A percentile compares a stretch with the other conserved stretches of the same genome.
These are phyloP conservation scores for Yamadazyma insecticola DNA, from an alignment of 805 yeast species.

Conservation along the genomic window DNA sequence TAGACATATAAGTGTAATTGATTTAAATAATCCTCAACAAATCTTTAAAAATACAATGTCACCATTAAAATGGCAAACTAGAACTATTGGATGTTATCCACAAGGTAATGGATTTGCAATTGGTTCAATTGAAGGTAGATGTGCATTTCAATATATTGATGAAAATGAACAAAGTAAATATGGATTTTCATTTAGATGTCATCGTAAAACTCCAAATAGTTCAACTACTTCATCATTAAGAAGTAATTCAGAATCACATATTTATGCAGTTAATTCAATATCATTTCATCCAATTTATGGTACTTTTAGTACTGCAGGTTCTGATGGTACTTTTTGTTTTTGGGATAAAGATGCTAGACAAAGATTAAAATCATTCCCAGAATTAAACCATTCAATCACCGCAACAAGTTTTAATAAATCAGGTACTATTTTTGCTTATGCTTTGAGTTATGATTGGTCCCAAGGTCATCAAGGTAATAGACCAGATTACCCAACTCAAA, in stretches of 20 bases:
- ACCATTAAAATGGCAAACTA: conserved; percentile 87
- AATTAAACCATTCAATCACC: conserved; percentile 62
- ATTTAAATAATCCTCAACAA: conserved; percentile 76
- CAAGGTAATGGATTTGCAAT: conserved; percentile 89
- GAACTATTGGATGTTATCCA: conserved; percentile 80
- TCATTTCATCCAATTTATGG: conserved; percentile 87
- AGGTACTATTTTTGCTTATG: conserved; percentile 86
- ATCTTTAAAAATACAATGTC: conserved; percentile 71
- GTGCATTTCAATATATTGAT: conserved; percentile 90
- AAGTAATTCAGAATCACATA: conserved; percentile 46
- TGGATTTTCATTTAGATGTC: conserved; percentile 93
- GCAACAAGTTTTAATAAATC: conserved; percentile 75
- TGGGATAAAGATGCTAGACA: conserved; percentile 96
- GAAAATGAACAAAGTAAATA: conserved; percentile 66
- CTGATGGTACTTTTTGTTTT: conserved; percentile 89
- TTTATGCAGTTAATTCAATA: conserved; percentile 77
- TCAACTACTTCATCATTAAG: conserved; percentile 24
- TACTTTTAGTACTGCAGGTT: conserved; percentile 89
- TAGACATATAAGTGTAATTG: conserved; percentile 70
- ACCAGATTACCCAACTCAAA: conserved; percentile 66
- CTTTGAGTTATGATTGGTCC: conserved; percentile 92
- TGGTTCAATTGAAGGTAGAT: conserved; percentile 92
- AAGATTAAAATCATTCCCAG: conserved; percentile 76
- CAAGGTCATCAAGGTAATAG: conserved; percentile 80
- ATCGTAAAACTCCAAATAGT: conserved; percentile 58